Evolutionary conservation across 306 rosid genomes (phyloP).

Genomic region (Quercus cerris): DNA sequence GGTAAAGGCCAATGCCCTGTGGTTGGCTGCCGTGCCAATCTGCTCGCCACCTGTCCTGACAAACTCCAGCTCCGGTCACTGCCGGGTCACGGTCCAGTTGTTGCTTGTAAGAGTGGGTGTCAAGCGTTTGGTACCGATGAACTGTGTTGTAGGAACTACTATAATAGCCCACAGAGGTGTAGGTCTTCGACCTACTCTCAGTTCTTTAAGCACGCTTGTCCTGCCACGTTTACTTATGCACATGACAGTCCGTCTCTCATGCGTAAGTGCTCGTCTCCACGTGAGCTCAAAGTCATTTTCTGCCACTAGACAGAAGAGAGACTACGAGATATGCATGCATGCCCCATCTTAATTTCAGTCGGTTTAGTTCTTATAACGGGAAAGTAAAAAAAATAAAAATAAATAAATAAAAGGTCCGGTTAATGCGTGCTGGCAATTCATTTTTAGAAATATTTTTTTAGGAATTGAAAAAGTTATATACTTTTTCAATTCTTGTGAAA

Average conservation of each 20-base stretch:
- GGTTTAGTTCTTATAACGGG: not conserved
- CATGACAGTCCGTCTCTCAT: constrained; percentile 73
- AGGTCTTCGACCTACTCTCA: constrained; percentile 42
- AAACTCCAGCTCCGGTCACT: constrained; percentile 44
- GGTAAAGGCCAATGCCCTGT: constrained; percentile 87
- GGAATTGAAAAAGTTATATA: too few species aligned
- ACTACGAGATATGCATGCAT: not conserved
- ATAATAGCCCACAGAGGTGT: constrained; percentile 58
- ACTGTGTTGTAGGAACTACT: constrained; percentile 73
- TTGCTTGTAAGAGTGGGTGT: constrained; percentile 90
- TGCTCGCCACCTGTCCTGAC: constrained; percentile 65
- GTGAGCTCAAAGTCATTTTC: constrained; percentile 88
- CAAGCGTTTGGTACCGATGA: constrained; percentile 67
- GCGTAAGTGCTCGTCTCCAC: constrained; percentile 89
- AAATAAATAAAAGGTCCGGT: too few species aligned
- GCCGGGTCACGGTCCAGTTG: constrained; percentile 37
- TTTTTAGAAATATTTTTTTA: too few species aligned
- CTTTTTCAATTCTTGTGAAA: too few species aligned
- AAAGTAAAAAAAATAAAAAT: not conserved
- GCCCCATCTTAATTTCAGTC: not conserved
- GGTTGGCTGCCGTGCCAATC: constrained; percentile 61
- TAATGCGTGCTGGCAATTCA: too few species aligned
- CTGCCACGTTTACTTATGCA: constrained; percentile 59
- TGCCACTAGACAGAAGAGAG: constrained; percentile 42
- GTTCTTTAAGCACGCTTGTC: constrained; percentile 77